Conservation (phyloP, 352 stramenopile species). For the Phytophthora tentaculata region DNA sequence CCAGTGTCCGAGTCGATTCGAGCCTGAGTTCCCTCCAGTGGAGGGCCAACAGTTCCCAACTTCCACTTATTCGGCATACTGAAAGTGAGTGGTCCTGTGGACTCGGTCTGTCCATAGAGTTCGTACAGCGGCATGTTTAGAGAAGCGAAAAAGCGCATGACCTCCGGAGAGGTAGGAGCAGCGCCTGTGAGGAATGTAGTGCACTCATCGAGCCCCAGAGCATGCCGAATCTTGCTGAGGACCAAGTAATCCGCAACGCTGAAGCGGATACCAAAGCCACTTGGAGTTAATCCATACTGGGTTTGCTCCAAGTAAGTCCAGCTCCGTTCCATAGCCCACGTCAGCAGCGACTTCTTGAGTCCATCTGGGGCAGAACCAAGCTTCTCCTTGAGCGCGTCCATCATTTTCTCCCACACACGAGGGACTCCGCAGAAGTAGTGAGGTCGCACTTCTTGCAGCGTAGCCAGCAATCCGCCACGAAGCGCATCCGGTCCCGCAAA, state of each 20-base stretch:
- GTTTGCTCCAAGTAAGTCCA: conserved; percentile 45
- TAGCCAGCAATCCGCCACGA: conserved; percentile 66
- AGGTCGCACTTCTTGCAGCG: conserved; percentile 66
- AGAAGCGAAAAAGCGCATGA: conserved; percentile 86
- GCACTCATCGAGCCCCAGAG: conserved; percentile 77
- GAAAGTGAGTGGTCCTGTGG: conserved; percentile 76
- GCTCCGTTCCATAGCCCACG: conserved; percentile 56
- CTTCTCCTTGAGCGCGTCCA: conserved; percentile 76
- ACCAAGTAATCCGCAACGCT: conserved; percentile 78
- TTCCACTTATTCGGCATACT: conserved; percentile 33
- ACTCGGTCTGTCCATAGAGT: conserved; percentile 90
- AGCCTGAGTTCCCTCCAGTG: conserved; percentile 49
- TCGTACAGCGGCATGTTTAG: conserved; percentile 93
- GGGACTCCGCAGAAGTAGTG: conserved; percentile 88
- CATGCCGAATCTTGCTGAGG: conserved; percentile 77
- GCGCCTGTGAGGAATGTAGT: conserved; percentile 81
- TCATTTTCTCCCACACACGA: conserved; percentile 90
- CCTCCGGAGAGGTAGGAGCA: conserved; percentile 59
- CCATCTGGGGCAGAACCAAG: conserved; percentile 36
- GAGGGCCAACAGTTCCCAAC: conserved; percentile 71
- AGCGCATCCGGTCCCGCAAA: conserved; percentile 80
- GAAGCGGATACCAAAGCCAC: conserved; percentile 65
- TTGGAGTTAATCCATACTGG: conserved; percentile 71
- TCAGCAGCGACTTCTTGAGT: conserved; percentile 85
- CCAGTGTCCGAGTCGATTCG: conserved; percentile 50